Evolutionary conservation across 2,329 filamentous ascomycete species (phyloP), one percentile per base, ranked within the genome.

Genomic region (Penicillium hordei): DNA sequence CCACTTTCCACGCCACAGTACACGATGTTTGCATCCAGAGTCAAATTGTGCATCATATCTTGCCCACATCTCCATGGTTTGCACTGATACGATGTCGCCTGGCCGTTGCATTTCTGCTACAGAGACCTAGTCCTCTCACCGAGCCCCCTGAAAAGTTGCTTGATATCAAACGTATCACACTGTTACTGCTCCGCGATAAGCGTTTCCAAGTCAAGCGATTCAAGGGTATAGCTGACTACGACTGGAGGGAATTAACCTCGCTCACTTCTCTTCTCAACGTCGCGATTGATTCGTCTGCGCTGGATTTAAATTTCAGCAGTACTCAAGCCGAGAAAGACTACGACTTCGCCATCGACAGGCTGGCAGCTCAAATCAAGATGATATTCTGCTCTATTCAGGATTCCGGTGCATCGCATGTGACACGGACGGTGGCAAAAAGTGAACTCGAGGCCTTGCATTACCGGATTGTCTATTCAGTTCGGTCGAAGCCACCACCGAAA

Each of bases 381-480:
- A 76, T 85, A 13, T 80, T 81, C 53, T 78, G 78, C 19, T 82
- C 82, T 39, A 95, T 96, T 67, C 83, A 87, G 58, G 90, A 92
- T 67, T 83, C 87, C 1, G 90, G 90, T 40, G 88, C 90, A 44
- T 86, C 86, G 23, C 86, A 89, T 66, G 80, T 94, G 57, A 82
- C 83, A 17, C 83, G 89, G 31, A 89, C 90, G 31, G 86, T 95
- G 68, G 86, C 89, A 13, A 96, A 96, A 74, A 86, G 86, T 53
- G 81, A 83, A 12, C 80, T 96, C 39, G 89, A 95, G 66, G 82
- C 86, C 57, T 77, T 96, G n/a, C 83, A 87, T 58, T 86, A 89
- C 67, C 85, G 93, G 55, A 79, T 97, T 15, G 76, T 86, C 46
- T 86, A 89, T 70, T 83, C 85, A 3, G 87, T 93, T 48, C 82